Evolutionary conservation across 352 stramenopile genomes (phyloP), one percentile per base, ranked within the genome.

Genomic region (Plasmopara halstedii): DNA sequence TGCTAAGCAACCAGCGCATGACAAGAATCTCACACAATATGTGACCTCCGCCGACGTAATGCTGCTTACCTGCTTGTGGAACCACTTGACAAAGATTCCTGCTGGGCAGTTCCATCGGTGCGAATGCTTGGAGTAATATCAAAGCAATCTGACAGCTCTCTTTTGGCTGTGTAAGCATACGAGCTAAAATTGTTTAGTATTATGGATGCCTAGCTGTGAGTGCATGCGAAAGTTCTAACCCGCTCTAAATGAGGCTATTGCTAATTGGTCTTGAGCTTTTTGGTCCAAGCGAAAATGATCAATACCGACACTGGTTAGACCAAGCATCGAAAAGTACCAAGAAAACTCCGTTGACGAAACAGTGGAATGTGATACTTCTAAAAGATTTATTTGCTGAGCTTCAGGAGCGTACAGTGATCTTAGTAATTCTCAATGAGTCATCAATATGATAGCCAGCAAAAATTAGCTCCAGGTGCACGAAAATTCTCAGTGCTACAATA

Each of bases 301-400:
- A 55, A 22, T 56, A 67, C 2, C 56, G 36, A 19, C 39, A 52
- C 22, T 88, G 77, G 77, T 53, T 88, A 18, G 56, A 82, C 8
- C 36, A 50, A 11, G 68, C 59, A 10, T 64, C 51, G 4, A 46
- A 58, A 8, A 61, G 48, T 10, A 58, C 14, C 75, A 85, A 20
- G 42, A 86, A 20, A 68, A 76, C 36, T 35, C 21, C 18, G 46
- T 87, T 14, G 89, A 88, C 26, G 72, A 79, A 73, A 42, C 74
- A 73, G n/a, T 92, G 80, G 80, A 88, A 86, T 43, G 44, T 67
- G 9, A 67, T 88, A 25, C 47, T 88, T 18, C 58, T 88, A 10
- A 64, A 70, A 25, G 75, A 85, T 45, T 55, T 87, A 31, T 53
- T 65, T 10, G 56, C 67, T 11, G 51, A 72, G 14, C 56, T 73